Conservation (phyloP, 148 eudicot genomes). For the Spergularia bocconei region DNA sequence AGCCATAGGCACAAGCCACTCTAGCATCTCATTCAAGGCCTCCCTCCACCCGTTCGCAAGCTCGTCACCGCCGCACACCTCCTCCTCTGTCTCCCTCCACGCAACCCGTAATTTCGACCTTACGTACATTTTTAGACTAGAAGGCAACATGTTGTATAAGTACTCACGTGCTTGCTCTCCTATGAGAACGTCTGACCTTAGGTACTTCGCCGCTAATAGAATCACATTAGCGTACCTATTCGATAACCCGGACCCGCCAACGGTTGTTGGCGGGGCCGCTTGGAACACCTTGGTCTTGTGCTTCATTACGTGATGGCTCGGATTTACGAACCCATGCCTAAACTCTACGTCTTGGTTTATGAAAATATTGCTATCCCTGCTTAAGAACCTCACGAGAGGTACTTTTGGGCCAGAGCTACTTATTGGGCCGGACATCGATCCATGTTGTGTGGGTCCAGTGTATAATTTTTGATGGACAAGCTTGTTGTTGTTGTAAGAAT, state of each 20-base stretch:
- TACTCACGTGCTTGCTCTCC: constrained; percentile 40
- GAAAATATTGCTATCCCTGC: constrained; percentile 35
- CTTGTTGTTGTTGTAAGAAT: not conserved
- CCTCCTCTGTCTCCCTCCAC: constrained; percentile 33
- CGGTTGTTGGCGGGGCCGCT: constrained; percentile 56
- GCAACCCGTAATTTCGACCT: constrained; percentile 49
- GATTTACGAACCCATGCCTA: not conserved
- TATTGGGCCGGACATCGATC: constrained; percentile 35
- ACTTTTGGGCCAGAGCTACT: not conserved
- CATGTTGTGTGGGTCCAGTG: not conserved
- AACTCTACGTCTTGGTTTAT: constrained; percentile 12
- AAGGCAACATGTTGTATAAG: constrained; percentile 65
- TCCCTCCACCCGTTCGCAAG: constrained; percentile 74
- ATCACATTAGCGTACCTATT: constrained; percentile 60
- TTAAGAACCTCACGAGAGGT: constrained; percentile 49
- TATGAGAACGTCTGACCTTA: constrained; percentile 28
- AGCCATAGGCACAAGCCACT: constrained; percentile 79
- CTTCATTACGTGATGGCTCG: not conserved
- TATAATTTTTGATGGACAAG: constrained; percentile 1
- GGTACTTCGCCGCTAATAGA: constrained; percentile 46
- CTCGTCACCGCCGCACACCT: constrained; percentile 9
- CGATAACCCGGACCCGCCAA: constrained; percentile 76
- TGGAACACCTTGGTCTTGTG: constrained; percentile 46
- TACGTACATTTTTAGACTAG: constrained; percentile 43
- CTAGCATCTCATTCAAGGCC: constrained; percentile 54